Evolutionary conservation across 345 rosid species (phyloP).

Genomic region (Turritis glabra): DNA sequence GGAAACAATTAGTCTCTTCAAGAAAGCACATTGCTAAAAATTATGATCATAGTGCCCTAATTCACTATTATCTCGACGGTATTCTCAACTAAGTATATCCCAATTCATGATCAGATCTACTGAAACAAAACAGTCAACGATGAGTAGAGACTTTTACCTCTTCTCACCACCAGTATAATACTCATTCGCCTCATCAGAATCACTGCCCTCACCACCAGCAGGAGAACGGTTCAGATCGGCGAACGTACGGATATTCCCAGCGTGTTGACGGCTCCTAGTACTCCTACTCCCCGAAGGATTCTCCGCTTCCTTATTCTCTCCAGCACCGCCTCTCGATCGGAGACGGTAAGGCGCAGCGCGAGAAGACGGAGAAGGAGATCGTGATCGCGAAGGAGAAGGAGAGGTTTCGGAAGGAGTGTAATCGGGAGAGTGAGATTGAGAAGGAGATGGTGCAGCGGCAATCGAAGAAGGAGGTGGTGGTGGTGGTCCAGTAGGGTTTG

Average conservation of each 20-base stretch:
- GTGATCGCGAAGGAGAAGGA: slow-evolving; percentile 62
- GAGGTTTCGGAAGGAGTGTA: slow-evolving; percentile 57
- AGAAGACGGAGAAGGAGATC: slow-evolving; percentile 61
- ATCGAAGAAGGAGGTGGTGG: slow-evolving; percentile 17
- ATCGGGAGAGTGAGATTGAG: slow-evolving; percentile 50
- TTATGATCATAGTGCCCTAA: not conserved
- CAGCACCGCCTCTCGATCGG: slow-evolving; percentile 52
- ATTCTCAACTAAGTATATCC: not conserved
- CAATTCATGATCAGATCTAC: slow-evolving; percentile 6
- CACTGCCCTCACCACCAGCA: slow-evolving; percentile 42
- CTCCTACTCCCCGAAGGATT: slow-evolving; percentile 47
- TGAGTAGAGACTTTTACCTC: slow-evolving; percentile 48
- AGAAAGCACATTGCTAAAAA: not conserved
- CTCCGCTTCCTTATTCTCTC: slow-evolving; percentile 13
- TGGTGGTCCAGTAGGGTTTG: slow-evolving; percentile 27
- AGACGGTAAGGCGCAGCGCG: slow-evolving; percentile 52
- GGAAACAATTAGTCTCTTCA: not conserved
- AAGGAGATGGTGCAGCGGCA: slow-evolving; percentile 33
- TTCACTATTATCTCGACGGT: not conserved
- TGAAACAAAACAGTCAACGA: not conserved
- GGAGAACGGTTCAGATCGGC: slow-evolving; percentile 80
- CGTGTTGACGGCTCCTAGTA: slow-evolving; percentile 46
- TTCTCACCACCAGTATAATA: slow-evolving; percentile 88
- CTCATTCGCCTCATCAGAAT: slow-evolving; percentile 69
- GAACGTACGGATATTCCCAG: slow-evolving; percentile 65